These are phyloP conservation scores for Sarocladium brachiariae DNA, from an alignment of 2,329 filamentous ascomycete species.

Conservation along the genomic window DNA sequence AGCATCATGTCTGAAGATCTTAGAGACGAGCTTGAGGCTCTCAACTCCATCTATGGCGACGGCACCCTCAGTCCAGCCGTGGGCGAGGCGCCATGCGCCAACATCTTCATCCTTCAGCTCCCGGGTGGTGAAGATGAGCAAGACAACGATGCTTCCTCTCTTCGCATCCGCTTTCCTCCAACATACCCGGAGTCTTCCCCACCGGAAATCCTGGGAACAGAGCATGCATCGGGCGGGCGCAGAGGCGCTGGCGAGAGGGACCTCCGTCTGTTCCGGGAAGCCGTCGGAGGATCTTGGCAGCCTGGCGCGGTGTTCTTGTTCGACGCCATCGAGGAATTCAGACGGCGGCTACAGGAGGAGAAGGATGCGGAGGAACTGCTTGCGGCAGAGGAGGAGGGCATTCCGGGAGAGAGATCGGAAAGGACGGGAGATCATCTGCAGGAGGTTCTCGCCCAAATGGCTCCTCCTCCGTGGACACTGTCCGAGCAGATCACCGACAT, in stretches of 20 bases:
- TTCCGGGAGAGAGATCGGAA: conserved; percentile 18
- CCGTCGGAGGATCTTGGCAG: conserved; percentile 52
- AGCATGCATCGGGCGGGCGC: conserved; percentile 68
- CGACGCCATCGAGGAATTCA: conserved; percentile 76
- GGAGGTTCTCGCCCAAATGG: conserved; percentile 19
- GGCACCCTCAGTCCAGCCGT: conserved; percentile 47
- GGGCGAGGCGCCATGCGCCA: conserved; percentile 19
- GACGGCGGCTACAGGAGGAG: conserved; percentile 32
- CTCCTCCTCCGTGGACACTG: conserved; percentile 58
- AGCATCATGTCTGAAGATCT: conserved; percentile 51
- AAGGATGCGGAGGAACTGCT: conserved; percentile 15
- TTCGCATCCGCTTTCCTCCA: conserved; percentile 61
- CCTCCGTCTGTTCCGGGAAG: conserved; percentile 60
- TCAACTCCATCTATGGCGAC: conserved; percentile 77
- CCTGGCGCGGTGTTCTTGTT: conserved; percentile 80
- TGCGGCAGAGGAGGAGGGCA: conserved; percentile 16
- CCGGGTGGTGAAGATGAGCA: conserved; percentile 31
- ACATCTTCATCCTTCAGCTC: conserved; percentile 56
- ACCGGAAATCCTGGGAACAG: conserved; percentile 68
- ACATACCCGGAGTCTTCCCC: conserved; percentile 68
- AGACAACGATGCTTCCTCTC: conserved; percentile 44
- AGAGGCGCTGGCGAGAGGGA: conserved; percentile 67
- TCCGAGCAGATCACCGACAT: conserved; percentile 71
- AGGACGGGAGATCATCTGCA: conserved; percentile 14
- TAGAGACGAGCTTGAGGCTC: conserved; percentile 67